Evolutionary conservation across 768 basidiomycete genomes (phyloP), one percentile per base, ranked within the genome.

Genomic region (Dendrothele bispora): DNA sequence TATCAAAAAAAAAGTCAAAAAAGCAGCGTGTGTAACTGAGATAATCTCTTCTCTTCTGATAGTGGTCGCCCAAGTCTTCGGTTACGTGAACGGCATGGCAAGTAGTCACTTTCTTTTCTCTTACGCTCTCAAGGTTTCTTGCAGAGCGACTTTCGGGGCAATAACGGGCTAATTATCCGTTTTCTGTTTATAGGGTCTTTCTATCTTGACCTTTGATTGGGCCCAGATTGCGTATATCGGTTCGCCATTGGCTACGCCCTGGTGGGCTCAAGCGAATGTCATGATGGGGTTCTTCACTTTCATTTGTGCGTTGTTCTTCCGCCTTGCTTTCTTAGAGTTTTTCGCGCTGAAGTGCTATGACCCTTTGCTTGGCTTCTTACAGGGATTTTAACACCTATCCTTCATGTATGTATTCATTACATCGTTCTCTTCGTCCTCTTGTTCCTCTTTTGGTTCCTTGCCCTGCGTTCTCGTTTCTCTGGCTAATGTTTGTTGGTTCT

Each of bases 211-310:
- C 18, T 82, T 85, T 56, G 83, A 85, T 57, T 86, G 84, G 83
- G 63, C 73, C 6, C 69, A 69, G 51, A 69, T 73, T 47, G 68
- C 77, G 39, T 80, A 30, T 30, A 74, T 73, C 46, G 74, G 73
- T n/a, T 71, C 70, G 38, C 84, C 84, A 0, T 71, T 85, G 28
- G 76, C 78, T 3, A 72, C 78, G 3, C 84, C 83, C 3, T 85
- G 86, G 85, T 88, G 86, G 86, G 84, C 85, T 3, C 80, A 85
- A 58, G 86, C 82, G 4, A 88, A 88, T 61, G 71, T 88, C 24
- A 70, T 79, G 46, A 64, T 70, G 28, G 80, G 83, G 8, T 82
- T 88, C 55, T 63, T 83, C 36, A 62, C 84, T 54, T 79, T 89
- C 60, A 84, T 82, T 60, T 90, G 83, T 79, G 47, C 60, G 71